Evolutionary conservation across 2,329 filamentous ascomycete genomes (phyloP).

Genomic region (Alternaria ethzedia): DNA sequence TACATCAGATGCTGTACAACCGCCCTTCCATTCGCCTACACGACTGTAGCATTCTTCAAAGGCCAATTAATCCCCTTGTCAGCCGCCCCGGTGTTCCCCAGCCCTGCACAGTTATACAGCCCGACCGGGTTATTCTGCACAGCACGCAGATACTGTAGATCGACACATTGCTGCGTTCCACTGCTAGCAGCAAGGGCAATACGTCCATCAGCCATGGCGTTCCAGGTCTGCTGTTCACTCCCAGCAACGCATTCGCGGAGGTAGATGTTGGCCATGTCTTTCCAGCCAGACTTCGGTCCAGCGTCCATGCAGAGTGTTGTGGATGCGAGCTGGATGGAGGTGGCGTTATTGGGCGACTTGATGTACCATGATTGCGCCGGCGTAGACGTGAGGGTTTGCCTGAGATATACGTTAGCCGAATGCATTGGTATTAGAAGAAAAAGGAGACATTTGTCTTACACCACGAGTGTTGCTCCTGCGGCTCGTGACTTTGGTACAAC

Average conservation of each 20-base stretch:
- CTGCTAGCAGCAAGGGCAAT: constrained; percentile 21
- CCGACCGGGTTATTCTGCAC: constrained; percentile 42
- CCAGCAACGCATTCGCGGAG: constrained; percentile 29
- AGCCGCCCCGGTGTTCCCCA: constrained; percentile 37
- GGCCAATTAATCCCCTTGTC: constrained; percentile 47
- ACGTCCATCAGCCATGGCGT: constrained; percentile 36
- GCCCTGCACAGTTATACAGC: constrained; percentile 38
- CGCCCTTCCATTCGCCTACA: background rate
- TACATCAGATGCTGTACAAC: background rate
- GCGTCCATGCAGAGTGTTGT: constrained; percentile 40
- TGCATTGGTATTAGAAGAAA: no score
- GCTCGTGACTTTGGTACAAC: constrained; percentile 34
- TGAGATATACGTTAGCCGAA: background rate
- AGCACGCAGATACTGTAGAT: constrained; percentile 41
- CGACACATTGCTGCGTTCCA: constrained; percentile 31
- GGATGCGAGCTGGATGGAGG: constrained; percentile 36
- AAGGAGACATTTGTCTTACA: constrained; percentile 20
- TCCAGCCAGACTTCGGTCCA: constrained; percentile 39
- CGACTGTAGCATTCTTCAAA: constrained; percentile 27
- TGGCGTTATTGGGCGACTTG: constrained; percentile 23
- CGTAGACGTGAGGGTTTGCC: constrained; percentile 31
- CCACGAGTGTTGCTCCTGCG: constrained; percentile 29
- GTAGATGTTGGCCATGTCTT: constrained; percentile 39
- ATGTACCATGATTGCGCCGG: constrained; percentile 39
- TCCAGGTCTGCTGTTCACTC: constrained; percentile 35